Conservation (phyloP, 495 filamentous ascomycete species). For the Penicillium tannophilum region DNA sequence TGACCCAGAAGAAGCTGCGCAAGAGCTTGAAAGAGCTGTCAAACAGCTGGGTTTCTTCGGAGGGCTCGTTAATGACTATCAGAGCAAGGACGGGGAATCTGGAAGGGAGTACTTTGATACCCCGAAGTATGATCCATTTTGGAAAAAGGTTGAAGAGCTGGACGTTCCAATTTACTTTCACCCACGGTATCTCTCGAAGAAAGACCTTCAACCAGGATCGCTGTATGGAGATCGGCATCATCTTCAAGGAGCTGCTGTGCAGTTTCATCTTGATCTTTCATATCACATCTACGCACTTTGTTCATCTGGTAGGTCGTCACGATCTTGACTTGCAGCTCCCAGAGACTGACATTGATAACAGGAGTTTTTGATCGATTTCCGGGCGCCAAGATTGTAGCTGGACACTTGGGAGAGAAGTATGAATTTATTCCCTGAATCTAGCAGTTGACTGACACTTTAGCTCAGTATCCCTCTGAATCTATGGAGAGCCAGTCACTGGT, state of each 20-base stretch:
- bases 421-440: neutral
- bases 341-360: too few species aligned
- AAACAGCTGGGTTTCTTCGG: neutral
- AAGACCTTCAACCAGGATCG: neutral
- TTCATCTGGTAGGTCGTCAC: neutral
- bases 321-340: too few species aligned
- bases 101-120: conserved; percentile 4
- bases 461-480: conserved; percentile 8
- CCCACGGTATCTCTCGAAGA: conserved; percentile 2
- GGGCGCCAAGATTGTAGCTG: neutral
- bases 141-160: conserved; percentile 5
- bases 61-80: neutral
- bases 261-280: neutral
- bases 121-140: neutral
- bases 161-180: conserved; percentile 13
- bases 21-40: neutral
- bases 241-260: neutral
- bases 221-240: neutral
- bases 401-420: neutral
- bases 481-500: conserved; percentile 8
- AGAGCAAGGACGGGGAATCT: neutral
- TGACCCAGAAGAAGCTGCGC: neutral
- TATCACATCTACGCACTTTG: neutral
- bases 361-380: neutral
- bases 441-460: too few species aligned